Percentiles rank a stretch among this genome's conserved stretches.
Conservation (phyloP, 768 basidiomycete species). For the Daedaleopsis nitida region DNA sequence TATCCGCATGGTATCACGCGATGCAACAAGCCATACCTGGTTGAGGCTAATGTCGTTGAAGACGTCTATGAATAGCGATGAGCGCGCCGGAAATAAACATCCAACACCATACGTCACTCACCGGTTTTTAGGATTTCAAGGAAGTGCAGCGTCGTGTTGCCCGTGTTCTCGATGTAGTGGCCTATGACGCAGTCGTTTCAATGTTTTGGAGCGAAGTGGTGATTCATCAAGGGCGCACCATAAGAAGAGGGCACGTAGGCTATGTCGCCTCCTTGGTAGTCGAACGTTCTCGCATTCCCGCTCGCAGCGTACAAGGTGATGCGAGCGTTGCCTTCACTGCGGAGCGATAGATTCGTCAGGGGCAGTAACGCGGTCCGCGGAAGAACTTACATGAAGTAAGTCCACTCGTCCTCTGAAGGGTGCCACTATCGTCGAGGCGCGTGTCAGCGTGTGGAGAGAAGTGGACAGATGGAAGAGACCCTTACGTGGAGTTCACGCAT, state of each 20-base stretch:
- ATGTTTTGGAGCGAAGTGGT: background rate
- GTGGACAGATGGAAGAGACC: background rate
- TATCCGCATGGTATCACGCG: background rate
- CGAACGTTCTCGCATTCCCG: slow-evolving; percentile 40
- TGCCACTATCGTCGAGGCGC: slow-evolving; percentile 56
- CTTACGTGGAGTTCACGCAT: slow-evolving; percentile 55
- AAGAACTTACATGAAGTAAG: slow-evolving; percentile 25
- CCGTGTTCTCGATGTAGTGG: slow-evolving; percentile 48
- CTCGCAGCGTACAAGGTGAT: slow-evolving; percentile 44
- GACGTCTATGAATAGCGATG: slow-evolving; percentile 18
- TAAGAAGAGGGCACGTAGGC: slow-evolving; percentile 62
- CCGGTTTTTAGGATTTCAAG: background rate
- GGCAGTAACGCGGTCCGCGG: background rate
- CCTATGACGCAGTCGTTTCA: slow-evolving; percentile 19
- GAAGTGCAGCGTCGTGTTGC: slow-evolving; percentile 35
- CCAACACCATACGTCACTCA: background rate
- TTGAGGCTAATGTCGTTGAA: slow-evolving; percentile 35
- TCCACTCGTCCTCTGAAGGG: slow-evolving; percentile 68
- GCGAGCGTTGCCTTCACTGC: slow-evolving; percentile 42
- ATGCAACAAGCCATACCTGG: slow-evolving; percentile 21
- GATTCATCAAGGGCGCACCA: slow-evolving; percentile 36
- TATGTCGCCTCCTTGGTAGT: slow-evolving; percentile 61
- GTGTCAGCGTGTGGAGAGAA: background rate
- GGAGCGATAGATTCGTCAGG: slow-evolving; percentile 5
- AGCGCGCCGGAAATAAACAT: background rate